phyloP scores from a whole-genome alignment of 208 protist species.

The Leishmania major region DNA sequence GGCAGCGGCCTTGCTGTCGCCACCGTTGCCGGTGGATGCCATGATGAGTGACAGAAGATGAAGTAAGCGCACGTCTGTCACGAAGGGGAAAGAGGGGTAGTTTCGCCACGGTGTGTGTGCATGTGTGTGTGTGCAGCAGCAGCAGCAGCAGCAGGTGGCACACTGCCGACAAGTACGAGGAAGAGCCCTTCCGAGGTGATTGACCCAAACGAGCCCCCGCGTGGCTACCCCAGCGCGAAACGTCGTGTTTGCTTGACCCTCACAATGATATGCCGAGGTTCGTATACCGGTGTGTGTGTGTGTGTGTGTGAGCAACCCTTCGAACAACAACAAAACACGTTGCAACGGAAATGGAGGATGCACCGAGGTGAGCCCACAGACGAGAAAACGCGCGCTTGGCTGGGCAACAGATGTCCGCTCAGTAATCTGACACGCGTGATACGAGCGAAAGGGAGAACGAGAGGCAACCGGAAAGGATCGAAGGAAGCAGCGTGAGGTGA shows the following conservation, averaged over 20 bases:
- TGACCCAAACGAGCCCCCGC: neutral
- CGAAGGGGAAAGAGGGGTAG: neutral
- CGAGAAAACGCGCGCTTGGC: neutral
- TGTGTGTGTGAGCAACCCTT: neutral
- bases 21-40: neutral
- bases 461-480: neutral
- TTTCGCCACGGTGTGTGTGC: neutral
- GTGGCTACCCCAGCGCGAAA: neutral
- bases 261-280: neutral
- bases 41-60: neutral
- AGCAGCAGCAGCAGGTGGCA: neutral
- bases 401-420: neutral
- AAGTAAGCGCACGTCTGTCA: neutral
- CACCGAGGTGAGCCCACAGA: neutral
- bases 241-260: neutral
- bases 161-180: neutral
- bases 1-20: neutral
- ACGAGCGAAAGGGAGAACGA: neutral
- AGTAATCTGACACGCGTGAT: neutral
- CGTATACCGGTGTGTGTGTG: neutral
- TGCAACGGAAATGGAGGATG: neutral
- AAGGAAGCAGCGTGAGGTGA: neutral
- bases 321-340: neutral
- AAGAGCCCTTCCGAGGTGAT: neutral
- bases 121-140: neutral